Evolutionary conservation across 83 land plant genomes (phyloP), one percentile per base, ranked within the genome.

Genomic region (Picea abies): DNA sequence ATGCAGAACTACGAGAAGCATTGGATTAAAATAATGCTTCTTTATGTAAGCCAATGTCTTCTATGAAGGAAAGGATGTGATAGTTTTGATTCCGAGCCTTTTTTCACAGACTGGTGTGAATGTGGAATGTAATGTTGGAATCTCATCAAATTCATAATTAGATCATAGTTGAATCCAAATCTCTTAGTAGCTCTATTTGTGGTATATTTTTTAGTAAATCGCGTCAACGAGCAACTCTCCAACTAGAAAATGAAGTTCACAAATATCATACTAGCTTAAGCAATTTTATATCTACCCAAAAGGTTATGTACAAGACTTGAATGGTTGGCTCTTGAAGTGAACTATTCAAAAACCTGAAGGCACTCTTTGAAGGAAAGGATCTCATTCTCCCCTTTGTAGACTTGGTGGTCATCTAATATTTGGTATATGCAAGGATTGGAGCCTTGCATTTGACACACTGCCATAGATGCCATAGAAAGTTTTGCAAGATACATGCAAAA

Each of bases 251-350:
- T 44, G 90, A 87, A 63, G 67, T 92, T 58, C 84, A 72, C 7
- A 87, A 86, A 67, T 90, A 92, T 91, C 89, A 83, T 25, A 19
- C 82, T 66, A 86, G 88, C 81, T 92, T 92, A 22, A 72, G 22
- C n/a, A 84, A 68, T 32, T 89, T 88, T 68, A 37, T 90, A 64
- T 60, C 76, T 22, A 81, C 90, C 14, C 94, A 89, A 71, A 92
- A 79, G 71, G 80, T 85, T 92, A 92, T 81, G 71, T 86, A 17
- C 84, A 87, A 82, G 87, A 90, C 65, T 85, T 92, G 15, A 56
- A 78, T 72, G 84, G 86, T 7, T 91, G 93, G 93, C 77, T 91
- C 26, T 83, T 88, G 47, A 92, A 86, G 63, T 92, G 88, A 82
- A 83, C 87, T 26, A 63, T 60, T 63, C 88, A 90, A 37, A 88